A percentile compares a stretch with the other conserved stretches of the same genome.
These are phyloP conservation scores for Vigna hirtella DNA, from an alignment of 306 rosid genomes.

Conservation along the genomic window DNA sequence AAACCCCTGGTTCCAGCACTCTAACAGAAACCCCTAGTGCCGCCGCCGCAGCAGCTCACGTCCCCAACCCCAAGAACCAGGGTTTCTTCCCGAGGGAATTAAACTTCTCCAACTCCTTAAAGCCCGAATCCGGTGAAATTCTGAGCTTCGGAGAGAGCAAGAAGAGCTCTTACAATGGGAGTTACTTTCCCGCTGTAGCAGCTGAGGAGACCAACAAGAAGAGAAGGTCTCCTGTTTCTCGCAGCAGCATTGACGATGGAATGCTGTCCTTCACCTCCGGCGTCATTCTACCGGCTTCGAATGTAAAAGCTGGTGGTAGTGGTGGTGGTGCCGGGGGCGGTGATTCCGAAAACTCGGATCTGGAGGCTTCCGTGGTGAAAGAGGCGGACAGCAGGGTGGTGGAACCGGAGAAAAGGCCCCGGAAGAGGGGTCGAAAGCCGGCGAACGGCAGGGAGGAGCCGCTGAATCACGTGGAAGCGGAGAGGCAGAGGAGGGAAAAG, in stretches of 20 bases:
- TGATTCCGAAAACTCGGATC: constrained; percentile 73
- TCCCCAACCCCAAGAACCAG: constrained; percentile 44
- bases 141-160: constrained; percentile 79
- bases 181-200: constrained; percentile 55
- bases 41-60: constrained; percentile 40
- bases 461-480: constrained; percentile 85
- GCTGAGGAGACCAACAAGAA: constrained; percentile 66
- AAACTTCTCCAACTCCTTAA: constrained; percentile 68
- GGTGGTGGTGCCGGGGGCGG: background rate
- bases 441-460: constrained; percentile 95
- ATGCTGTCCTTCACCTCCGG: constrained; percentile 79
- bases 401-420: constrained; percentile 77
- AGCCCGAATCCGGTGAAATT: constrained; percentile 90
- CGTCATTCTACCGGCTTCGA: constrained; percentile 58
- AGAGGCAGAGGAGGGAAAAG: constrained; percentile 87
- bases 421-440: constrained; percentile 83
- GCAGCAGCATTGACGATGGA: constrained; percentile 76
- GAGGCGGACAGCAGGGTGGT: constrained; percentile 67
- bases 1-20: constrained; percentile 65
- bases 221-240: constrained; percentile 65
- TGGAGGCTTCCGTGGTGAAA: constrained; percentile 75
- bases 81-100: constrained; percentile 69
- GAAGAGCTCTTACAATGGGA: constrained; percentile 54
- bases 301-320: constrained; percentile 40
- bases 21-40: constrained; percentile 66